Evolutionary conservation across 805 yeast genomes (phyloP), one percentile per base, ranked within the genome.

Genomic region (Suhomyces sp.): DNA sequence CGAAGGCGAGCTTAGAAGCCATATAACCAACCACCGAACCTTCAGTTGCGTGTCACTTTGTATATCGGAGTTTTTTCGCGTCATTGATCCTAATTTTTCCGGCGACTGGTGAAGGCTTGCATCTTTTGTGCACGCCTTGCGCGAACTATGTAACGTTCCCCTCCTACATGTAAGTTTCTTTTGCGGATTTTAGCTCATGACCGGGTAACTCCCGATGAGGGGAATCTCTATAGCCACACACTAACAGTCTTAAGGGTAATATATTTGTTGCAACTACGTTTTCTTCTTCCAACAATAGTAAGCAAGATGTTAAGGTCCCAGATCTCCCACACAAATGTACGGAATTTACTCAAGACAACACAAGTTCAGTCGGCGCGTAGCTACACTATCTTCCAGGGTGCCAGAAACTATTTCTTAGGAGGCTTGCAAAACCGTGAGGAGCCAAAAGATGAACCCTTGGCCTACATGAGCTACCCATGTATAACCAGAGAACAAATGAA

Each of bases 381-480:
- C 47, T 42, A 38, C 42, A 44, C 46, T 15, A 50, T 63, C 36
- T 64, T 66, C 42, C 56, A 55, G 9, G 64, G 65, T 8, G 69
- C 62, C 23, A 51, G 67, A 40, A 53, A 53, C 36, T 66, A 59
- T 55, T 67, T 68, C 52, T 53, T 60, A 42, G 61, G 64, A 24
- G 54, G 53, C 45, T 50, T 54, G 46, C 52, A 52, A 44, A 57
- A 47, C 15, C 44, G 42, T 12, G 44, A 44, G 31, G 55, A 38
- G 3, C 54, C 63, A 1, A 59, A 61, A 12, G 72, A 70, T 31
- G 69, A 69, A 24, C 57, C 57, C 38, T 70, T 66, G 52, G 77
- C 79, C 0, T 75, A 69, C 55, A 73, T 75, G 45, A 65, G 68
- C 54, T 75, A 74, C 53, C 80, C 80, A 1, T 48, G 74, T 26